These are phyloP conservation scores for Oryza meyeriana DNA, from an alignment of 176 grass and related monocot species.

Conservation along the genomic window DNA sequence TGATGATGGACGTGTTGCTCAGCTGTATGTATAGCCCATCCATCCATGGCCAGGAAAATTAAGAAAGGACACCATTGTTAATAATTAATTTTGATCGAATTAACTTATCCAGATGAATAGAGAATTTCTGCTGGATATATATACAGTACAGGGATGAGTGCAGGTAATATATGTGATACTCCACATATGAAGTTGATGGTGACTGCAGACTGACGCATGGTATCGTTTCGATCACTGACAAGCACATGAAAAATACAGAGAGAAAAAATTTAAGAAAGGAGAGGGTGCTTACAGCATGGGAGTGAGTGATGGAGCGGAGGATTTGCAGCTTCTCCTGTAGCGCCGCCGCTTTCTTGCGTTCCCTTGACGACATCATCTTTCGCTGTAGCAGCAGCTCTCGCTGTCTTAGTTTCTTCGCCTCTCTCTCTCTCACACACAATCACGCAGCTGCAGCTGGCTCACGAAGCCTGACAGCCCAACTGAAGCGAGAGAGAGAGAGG, in stretches of 20 bases:
- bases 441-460: background rate
- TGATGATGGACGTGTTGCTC: conserved; percentile 77
- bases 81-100: background rate
- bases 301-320: conserved; percentile 93
- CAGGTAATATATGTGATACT: background rate
- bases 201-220: background rate
- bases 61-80: background rate
- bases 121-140: background rate
- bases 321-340: conserved; percentile 94
- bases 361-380: conserved; percentile 85
- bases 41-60: background rate
- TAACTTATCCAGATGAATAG: background rate
- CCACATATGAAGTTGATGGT: background rate
- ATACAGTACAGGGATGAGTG: background rate
- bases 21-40: conserved; percentile 31
- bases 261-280: background rate
- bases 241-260: background rate
- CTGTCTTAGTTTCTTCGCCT: background rate
- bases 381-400: background rate
- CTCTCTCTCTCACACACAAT: background rate
- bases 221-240: background rate
- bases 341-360: conserved; percentile 69
- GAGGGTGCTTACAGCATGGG: conserved; percentile 65
- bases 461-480: conserved; percentile 3
- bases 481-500: conserved; percentile 18